Percentiles rank a stretch among this genome's conserved stretches.
These are phyloP conservation scores for Ophiostoma sp. DNA, from an alignment of 2,329 filamentous ascomycete species.

Conservation along the genomic window DNA sequence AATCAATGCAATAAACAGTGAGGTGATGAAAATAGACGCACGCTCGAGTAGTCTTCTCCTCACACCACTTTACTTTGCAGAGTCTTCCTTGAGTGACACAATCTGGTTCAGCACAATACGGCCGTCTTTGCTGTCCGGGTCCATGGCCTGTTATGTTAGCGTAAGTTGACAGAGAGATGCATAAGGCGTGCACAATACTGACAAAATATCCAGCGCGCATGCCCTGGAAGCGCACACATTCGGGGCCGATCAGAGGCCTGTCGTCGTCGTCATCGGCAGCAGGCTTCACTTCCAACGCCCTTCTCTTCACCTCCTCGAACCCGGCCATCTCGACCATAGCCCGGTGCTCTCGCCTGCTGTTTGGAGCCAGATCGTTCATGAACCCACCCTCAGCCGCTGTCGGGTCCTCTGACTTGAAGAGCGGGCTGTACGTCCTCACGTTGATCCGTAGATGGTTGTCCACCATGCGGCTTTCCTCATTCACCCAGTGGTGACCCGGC, in stretches of 20 bases:
- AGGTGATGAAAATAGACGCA: background rate
- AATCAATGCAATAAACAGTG: background rate
- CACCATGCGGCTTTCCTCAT: too few species aligned
- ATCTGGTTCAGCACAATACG: constrained; percentile 87
- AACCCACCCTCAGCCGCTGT: constrained; percentile 78
- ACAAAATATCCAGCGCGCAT: constrained; percentile 83
- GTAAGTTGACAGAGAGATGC: background rate
- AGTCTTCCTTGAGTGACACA: constrained; percentile 85
- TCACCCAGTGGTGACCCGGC: constrained; percentile 52
- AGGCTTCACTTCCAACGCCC: constrained; percentile 68
- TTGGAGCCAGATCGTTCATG: constrained; percentile 77
- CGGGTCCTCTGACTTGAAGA: constrained; percentile 87
- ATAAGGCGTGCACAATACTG: background rate
- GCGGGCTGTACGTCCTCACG: constrained; percentile 73
- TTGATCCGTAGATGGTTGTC: too few species aligned
- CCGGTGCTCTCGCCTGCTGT: constrained; percentile 79
- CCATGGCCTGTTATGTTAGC: constrained; percentile 47
- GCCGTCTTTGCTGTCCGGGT: constrained; percentile 75
- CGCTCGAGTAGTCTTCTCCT: background rate
- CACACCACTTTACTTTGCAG: constrained; percentile 54
- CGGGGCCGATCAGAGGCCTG: constrained; percentile 55
- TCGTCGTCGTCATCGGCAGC: constrained; percentile 63
- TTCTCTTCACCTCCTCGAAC: constrained; percentile 70
- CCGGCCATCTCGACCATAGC: constrained; percentile 76
- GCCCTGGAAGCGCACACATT: constrained; percentile 85